Evolutionary conservation across 495 filamentous ascomycete genomes (phyloP).

Genomic region (Tuber aestivum): DNA sequence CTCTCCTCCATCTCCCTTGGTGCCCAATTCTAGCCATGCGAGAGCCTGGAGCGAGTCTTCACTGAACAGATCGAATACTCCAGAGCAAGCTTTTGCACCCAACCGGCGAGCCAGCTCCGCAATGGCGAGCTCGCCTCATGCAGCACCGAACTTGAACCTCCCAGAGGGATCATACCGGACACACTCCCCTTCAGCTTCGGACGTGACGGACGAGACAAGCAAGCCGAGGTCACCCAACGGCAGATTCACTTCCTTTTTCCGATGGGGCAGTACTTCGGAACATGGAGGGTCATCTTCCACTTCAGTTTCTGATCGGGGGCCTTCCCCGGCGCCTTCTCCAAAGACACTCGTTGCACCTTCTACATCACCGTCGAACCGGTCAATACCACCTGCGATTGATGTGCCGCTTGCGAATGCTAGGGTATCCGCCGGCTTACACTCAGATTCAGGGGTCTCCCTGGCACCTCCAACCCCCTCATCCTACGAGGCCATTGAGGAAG

Average conservation of each 20-base stretch:
- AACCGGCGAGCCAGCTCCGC: conserved; percentile 31
- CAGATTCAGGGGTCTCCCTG: conserved; percentile 45
- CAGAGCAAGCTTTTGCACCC: conserved; percentile 18
- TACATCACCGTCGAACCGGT: conserved; percentile 33
- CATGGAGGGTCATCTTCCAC: conserved; percentile 58
- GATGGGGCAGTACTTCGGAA: conserved; percentile 57
- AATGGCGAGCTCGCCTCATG: conserved; percentile 31
- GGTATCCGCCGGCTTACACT: conserved; percentile 32
- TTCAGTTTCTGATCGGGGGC: conserved; percentile 58
- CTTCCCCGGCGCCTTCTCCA: conserved; percentile 57
- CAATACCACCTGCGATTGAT: conserved; percentile 50
- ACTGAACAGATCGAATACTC: conserved; percentile 27
- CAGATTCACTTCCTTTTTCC: conserved; percentile 64
- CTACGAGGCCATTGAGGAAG: conserved; percentile 80
- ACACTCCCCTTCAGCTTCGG: conserved; percentile 37
- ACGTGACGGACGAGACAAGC: conserved; percentile 43
- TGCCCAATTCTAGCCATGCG: conserved; percentile 33
- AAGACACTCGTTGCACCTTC: conserved; percentile 47
- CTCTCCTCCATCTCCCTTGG: conserved; percentile 25
- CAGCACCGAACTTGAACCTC: conserved; percentile 36
- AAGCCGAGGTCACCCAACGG: conserved; percentile 57
- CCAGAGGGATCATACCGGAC: conserved; percentile 35
- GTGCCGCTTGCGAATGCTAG: conserved; percentile 45
- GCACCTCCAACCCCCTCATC: conserved; percentile 47
- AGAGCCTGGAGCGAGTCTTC: conserved; percentile 41